These are phyloP conservation scores for Didymellaceae sp. DNA, from an alignment of 2,329 filamentous ascomycete genomes.

Conservation along the genomic window DNA sequence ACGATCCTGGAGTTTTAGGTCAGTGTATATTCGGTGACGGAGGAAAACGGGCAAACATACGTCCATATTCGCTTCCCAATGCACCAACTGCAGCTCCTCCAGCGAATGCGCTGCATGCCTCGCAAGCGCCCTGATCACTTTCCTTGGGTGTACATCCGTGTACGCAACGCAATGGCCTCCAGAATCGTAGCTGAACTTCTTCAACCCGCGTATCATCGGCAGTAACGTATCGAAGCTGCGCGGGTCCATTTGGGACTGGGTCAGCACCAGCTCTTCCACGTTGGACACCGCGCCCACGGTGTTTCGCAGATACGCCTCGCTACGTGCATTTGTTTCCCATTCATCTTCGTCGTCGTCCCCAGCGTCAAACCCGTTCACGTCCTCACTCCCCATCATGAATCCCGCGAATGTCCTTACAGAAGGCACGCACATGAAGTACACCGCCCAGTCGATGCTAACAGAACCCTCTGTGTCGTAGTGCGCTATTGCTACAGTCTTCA, in stretches of 20 bases:
- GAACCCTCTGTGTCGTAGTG: slow-evolving; percentile 15
- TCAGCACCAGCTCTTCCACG: slow-evolving; percentile 19
- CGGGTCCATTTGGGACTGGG: slow-evolving; percentile 12
- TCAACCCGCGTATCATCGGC: slow-evolving; percentile 10
- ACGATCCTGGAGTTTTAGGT: neutral
- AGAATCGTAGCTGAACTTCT: slow-evolving; percentile 18
- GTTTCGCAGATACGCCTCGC: neutral
- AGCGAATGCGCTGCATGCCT: slow-evolving; percentile 13
- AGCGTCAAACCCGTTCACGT: neutral
- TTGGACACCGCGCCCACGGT: slow-evolving; percentile 8
- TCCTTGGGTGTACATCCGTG: slow-evolving; percentile 12
- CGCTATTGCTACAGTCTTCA: slow-evolving; percentile 19
- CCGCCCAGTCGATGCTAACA: slow-evolving; percentile 14
- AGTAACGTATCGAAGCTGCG: slow-evolving; percentile 11
- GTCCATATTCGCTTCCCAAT: neutral
- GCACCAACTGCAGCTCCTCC: slow-evolving; percentile 6
- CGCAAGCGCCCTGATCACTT: slow-evolving; percentile 12
- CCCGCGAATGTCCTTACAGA: slow-evolving; percentile 20
- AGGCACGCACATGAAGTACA: slow-evolving; percentile 20
- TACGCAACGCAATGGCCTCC: slow-evolving; percentile 11
- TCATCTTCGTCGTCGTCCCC: neutral
- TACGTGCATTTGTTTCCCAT: too few relatives aligned
- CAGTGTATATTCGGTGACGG: neutral
- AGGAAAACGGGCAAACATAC: neutral
- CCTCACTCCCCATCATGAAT: slow-evolving; percentile 18